phyloP scores from a whole-genome alignment of 202 grass and related monocot species.

The Panicum hallii region DNA sequence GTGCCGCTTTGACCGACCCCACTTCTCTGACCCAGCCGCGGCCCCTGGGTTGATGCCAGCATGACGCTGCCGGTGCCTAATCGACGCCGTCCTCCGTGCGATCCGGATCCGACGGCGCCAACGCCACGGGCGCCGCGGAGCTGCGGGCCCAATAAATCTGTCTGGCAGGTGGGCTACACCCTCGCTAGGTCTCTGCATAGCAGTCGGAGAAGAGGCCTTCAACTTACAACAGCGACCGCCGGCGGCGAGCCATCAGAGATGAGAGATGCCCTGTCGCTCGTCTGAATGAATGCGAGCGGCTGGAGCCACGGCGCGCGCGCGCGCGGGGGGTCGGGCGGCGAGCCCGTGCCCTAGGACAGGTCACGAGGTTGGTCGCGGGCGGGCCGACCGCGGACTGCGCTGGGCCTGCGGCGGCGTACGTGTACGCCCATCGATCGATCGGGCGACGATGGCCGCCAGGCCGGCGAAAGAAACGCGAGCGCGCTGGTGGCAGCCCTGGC shows the following conservation, averaged over 20 bases:
- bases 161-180: neutral
- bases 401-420: conserved; percentile 7
- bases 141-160: neutral
- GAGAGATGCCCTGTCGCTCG: neutral
- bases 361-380: conserved; percentile 56
- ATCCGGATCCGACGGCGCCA: conserved; percentile 14
- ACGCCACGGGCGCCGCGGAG: neutral
- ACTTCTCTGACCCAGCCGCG: neutral
- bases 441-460: conserved; percentile 1
- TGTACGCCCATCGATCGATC: neutral
- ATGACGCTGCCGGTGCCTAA: conserved; percentile 28
- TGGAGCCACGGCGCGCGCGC: neutral
- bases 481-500: neutral
- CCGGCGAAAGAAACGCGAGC: neutral
- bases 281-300: conserved; percentile 36
- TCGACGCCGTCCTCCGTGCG: neutral
- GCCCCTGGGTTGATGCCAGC: conserved; percentile 19
- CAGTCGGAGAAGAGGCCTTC: neutral
- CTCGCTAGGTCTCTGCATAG: neutral
- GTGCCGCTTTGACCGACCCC: conserved; percentile 48
- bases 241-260: neutral
- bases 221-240: neutral
- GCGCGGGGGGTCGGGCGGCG: no score
- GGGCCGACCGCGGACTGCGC: conserved; percentile 46
- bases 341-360: neutral